Base-by-base conservation (phyloP, 805 yeast genomes). In the Brettanomyces naardenensis region DNA sequence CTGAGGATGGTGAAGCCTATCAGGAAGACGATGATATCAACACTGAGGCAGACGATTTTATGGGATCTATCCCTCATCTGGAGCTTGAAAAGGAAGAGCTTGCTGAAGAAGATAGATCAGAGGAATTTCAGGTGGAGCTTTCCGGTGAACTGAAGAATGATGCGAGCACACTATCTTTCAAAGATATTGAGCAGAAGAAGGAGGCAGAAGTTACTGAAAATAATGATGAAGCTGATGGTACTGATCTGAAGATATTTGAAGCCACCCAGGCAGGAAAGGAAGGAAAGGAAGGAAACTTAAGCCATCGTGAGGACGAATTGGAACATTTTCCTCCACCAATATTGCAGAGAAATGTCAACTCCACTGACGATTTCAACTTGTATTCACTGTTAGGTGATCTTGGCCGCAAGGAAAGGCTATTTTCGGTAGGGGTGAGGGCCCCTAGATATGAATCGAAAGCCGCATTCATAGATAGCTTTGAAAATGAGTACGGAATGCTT, bases 401-500 rank as follows among this genome's bases (percentile, higher is more conserved):
- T 7, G 21, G 17, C 21, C 20, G n/a, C 17, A 6, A 9, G n/a
- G 33, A 31, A 14, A 9, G 21, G 9, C 11, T 31, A 9, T 30
- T 30, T 17, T 7, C 18, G 10, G 9, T 6, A 15, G 18, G 32
- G 3, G 7, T 46, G 3, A 31, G 23, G 2, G 53, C 57, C 5
- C 60, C 61, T 1, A 15, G 17, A 1, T 48, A 39, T 15, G 7
- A 10, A 6, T 31, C 50, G 3, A 35, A 35, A 13, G 43, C 40
- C n/a, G 41, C 35, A 6, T 49, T 56, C 46, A 33, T 56, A 38
- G 23, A 46, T 7, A 37, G 51, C 17, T 61, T 83, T 22, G 75
- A 70, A 23, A 17, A 30, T 4, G 54, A 54, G 1, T 45, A 53
- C 19, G 79, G 78, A 0, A 47, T 69, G 11, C 68, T 82, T 3